phyloP scores from a whole-genome alignment of 495 filamentous ascomycete genomes.

The Aspergillus egyptiacus region DNA sequence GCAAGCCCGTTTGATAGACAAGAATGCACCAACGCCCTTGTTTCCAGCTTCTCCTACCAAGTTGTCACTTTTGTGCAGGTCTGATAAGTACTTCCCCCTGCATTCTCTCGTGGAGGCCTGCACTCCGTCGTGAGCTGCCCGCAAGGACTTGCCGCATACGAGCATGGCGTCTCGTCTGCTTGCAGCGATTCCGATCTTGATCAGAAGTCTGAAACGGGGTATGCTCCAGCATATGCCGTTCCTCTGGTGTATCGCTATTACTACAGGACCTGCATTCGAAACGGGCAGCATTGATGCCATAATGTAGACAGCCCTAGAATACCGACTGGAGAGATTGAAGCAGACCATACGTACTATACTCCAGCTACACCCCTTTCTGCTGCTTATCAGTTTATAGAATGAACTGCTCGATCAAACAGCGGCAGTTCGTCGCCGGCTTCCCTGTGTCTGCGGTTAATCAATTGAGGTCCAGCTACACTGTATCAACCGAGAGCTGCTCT shows the following conservation, averaged over 20 bases:
- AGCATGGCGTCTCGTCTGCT: background rate
- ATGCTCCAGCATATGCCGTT: background rate
- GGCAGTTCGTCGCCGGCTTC: constrained; percentile 6
- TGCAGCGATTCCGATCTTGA: too few relatives aligned
- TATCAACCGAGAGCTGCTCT: constrained; percentile 7
- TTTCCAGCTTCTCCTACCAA: too few relatives aligned
- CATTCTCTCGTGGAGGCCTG: too few relatives aligned
- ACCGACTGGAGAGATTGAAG: background rate
- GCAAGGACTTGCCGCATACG: background rate
- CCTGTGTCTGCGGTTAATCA: constrained; percentile 6
- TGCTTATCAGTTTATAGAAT: background rate
- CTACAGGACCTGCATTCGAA: background rate
- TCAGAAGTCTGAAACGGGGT: background rate
- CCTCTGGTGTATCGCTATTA: background rate
- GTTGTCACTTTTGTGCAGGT: too few relatives aligned
- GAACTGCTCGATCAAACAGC: constrained; percentile 9
- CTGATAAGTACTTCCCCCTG: too few relatives aligned
- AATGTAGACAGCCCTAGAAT: constrained; percentile 1
- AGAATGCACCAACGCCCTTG: too few relatives aligned
- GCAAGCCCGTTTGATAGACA: too few relatives aligned
- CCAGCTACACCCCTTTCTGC: background rate
- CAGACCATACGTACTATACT: background rate
- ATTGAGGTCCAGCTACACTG: background rate
- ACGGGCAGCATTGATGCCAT: background rate
- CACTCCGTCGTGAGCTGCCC: too few relatives aligned